Conservation (phyloP, 306 rosid genomes). For the Nissolia schottii region DNA sequence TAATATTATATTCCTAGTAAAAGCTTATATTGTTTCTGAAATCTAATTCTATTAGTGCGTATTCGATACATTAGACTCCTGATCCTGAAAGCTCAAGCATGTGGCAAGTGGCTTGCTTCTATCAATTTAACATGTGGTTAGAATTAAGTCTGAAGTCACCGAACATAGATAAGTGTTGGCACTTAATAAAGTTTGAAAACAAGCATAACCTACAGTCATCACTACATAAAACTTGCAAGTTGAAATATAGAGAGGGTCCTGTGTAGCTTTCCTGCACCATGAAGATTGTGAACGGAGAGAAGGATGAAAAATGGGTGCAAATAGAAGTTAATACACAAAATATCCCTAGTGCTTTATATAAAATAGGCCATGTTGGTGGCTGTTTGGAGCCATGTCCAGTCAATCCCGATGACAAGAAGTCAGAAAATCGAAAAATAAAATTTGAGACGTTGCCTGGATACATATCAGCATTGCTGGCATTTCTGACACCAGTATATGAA, state of each 20-base stretch:
- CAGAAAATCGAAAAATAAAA: too few relatives aligned
- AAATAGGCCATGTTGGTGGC: too few relatives aligned
- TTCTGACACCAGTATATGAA: not conserved
- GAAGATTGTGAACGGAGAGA: not conserved
- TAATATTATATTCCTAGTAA: too few relatives aligned
- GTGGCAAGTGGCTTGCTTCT: not conserved
- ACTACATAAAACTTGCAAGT: too few relatives aligned
- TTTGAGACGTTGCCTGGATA: too few relatives aligned
- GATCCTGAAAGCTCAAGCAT: not conserved
- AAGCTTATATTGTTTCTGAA: not conserved
- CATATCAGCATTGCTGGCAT: too few relatives aligned
- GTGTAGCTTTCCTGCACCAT: not conserved
- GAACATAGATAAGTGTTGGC: not conserved
- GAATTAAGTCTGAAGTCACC: too few relatives aligned
- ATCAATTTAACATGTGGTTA: not conserved
- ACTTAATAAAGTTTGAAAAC: not conserved
- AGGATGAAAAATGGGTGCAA: too few relatives aligned
- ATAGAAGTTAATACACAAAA: not conserved
- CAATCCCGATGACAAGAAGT: too few relatives aligned
- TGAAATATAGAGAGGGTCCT: too few relatives aligned
- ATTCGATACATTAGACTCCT: too few relatives aligned
- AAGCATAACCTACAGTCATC: not conserved
- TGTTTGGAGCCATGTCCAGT: too few relatives aligned
- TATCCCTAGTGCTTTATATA: not conserved
- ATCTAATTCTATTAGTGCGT: not conserved